Percentiles rank a stretch among this genome's conserved stretches.
Conservation (phyloP, 2,329 filamentous ascomycete genomes). For the Hypoxylon sp. region DNA sequence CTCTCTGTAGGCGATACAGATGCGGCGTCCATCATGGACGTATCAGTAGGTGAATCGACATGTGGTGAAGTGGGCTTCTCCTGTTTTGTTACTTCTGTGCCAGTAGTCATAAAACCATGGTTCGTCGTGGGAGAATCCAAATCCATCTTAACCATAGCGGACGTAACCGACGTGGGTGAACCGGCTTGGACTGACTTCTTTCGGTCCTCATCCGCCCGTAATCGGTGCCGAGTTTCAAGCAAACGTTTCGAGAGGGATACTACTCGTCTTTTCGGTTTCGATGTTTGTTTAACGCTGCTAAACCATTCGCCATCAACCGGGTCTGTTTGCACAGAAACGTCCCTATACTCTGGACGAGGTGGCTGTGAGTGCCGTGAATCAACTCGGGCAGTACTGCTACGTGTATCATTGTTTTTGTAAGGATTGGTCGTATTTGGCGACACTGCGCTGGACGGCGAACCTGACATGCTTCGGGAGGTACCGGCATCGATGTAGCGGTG, state of each 20-base stretch:
- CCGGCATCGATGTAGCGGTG: slow-evolving; percentile 67
- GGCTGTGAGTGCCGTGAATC: slow-evolving; percentile 58
- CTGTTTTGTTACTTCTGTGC: slow-evolving; percentile 38
- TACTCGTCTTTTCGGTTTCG: slow-evolving; percentile 63
- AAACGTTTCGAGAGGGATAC: slow-evolving; percentile 69
- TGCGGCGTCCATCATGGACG: slow-evolving; percentile 56
- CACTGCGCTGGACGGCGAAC: slow-evolving; percentile 63
- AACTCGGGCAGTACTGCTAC: slow-evolving; percentile 52
- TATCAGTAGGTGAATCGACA: slow-evolving; percentile 46
- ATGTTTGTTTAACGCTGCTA: slow-evolving; percentile 56
- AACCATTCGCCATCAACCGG: slow-evolving; percentile 69
- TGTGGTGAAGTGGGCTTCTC: slow-evolving; percentile 28
- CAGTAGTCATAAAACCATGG: slow-evolving; percentile 38
- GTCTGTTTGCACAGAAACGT: slow-evolving; percentile 70
- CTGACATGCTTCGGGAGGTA: slow-evolving; percentile 68
- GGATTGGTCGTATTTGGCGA: slow-evolving; percentile 57
- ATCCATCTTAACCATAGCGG: slow-evolving; percentile 59
- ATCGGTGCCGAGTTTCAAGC: slow-evolving; percentile 64
- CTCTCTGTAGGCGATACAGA: slow-evolving; percentile 50
- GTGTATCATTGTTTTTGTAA: slow-evolving; percentile 49
- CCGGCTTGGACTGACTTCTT: slow-evolving; percentile 51
- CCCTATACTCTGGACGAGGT: slow-evolving; percentile 63
- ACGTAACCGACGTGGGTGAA: slow-evolving; percentile 52
- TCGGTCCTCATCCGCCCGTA: slow-evolving; percentile 60
- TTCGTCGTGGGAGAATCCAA: slow-evolving; percentile 57